Conservation (phyloP, 2,329 filamentous ascomycete genomes). For the Aspergillus arachidicola region DNA sequence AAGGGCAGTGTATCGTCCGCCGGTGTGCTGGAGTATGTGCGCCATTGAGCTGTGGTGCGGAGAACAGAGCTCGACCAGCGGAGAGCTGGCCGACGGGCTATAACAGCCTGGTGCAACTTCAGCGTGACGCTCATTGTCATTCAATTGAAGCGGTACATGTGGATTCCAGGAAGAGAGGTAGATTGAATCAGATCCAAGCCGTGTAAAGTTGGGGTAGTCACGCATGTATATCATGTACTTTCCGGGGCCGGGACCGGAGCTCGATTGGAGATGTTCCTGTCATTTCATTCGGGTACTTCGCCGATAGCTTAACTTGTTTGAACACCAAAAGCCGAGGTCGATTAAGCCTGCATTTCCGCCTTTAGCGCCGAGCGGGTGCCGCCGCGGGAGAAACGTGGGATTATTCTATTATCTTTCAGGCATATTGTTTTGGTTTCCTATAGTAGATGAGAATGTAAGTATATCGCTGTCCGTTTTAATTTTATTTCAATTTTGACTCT, state of each 20-base stretch:
- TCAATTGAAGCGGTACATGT: neutral
- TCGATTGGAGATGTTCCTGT: neutral
- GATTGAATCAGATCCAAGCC: neutral
- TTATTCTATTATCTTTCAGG: neutral
- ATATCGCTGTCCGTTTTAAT: neutral
- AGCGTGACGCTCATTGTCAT: conserved; percentile 28
- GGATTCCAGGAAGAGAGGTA: conserved; percentile 4
- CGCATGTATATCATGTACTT: neutral
- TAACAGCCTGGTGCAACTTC: conserved; percentile 26
- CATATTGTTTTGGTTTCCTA: neutral
- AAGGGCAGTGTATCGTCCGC: conserved; percentile 64
- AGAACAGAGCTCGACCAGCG: conserved; percentile 24
- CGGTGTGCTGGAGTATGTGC: conserved; percentile 45
- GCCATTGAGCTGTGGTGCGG: conserved; percentile 29
- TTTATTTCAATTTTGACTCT: neutral
- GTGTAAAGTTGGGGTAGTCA: neutral
- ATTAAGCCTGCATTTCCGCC: conserved; percentile 14
- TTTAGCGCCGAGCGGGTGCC: neutral
- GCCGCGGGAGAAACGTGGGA: neutral
- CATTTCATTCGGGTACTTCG: conserved; percentile 12
- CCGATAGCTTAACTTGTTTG: conserved; percentile 1
- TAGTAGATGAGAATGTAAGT: neutral
- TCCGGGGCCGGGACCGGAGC: neutral
- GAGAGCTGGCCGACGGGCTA: conserved; percentile 18
- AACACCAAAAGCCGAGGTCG: conserved; percentile 27